Evolutionary conservation across 176 grass and related monocot species (phyloP).

Genomic region (Oryza glumipatula): DNA sequence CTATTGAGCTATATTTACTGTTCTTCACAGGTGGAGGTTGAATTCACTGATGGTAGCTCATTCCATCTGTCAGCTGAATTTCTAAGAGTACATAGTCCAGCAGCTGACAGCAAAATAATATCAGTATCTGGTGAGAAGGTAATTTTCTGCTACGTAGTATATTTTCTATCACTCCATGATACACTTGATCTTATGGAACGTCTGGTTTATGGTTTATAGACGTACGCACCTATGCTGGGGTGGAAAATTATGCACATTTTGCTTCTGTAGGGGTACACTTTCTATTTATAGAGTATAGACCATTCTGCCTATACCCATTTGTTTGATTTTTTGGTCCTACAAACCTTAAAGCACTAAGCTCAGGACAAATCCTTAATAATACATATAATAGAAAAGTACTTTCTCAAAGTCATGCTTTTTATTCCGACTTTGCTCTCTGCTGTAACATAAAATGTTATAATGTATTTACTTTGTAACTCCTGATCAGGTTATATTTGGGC

Average conservation of each 20-base stretch:
- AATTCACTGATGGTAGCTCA: conserved; percentile 70
- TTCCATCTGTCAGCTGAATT: conserved; percentile 87
- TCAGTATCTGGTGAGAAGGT: conserved; percentile 86
- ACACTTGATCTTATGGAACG: not conserved
- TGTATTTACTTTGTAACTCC: not conserved
- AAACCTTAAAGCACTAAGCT: not conserved
- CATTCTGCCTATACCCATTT: not conserved
- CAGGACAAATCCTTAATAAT: not conserved
- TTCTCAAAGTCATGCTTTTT: not conserved
- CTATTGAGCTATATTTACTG: not conserved
- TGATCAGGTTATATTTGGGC: conserved; percentile 45
- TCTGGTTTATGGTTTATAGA: not conserved
- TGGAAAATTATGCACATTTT: too few species aligned
- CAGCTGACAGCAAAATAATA: conserved; percentile 94
- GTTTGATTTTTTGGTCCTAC: not conserved
- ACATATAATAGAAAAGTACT: not conserved
- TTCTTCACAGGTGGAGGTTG: conserved; percentile 66
- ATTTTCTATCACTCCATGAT: not conserved
- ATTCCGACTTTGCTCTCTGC: not conserved
- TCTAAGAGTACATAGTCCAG: conserved; percentile 89
- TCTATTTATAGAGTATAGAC: too few species aligned
- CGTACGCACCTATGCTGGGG: too few species aligned
- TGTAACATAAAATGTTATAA: not conserved
- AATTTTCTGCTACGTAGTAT: conserved; percentile 6
- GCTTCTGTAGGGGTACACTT: too few species aligned